Evolutionary conservation across 345 rosid species (phyloP).

Genomic region (Orychophragmus violaceus): DNA sequence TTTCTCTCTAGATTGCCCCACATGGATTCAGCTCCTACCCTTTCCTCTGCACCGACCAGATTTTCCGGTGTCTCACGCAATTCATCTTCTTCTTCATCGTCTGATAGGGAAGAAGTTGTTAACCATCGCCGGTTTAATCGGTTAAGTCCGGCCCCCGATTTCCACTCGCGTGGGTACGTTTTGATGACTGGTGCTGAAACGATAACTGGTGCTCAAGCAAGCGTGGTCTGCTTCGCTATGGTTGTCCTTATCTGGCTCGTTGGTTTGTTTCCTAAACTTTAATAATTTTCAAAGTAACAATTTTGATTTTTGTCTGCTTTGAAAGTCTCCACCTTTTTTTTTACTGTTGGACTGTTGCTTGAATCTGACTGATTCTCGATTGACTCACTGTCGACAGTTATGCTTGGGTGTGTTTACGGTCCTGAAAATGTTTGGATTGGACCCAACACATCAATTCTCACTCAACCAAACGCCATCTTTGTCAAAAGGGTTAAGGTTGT

Average conservation of each 20-base stretch:
- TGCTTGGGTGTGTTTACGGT: slow-evolving; percentile 59
- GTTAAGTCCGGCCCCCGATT: too few relatives aligned
- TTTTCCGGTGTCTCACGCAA: background rate
- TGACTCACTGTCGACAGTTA: slow-evolving; percentile 48
- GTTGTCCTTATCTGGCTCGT: slow-evolving; percentile 56
- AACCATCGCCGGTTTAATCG: too few relatives aligned
- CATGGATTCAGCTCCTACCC: slow-evolving; percentile 25
- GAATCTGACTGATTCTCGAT: too few relatives aligned
- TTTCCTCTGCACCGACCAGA: background rate
- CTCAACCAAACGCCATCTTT: slow-evolving; percentile 53
- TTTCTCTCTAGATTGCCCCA: slow-evolving; percentile 29
- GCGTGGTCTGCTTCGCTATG: slow-evolving; percentile 49
- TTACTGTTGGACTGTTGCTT: too few relatives aligned
- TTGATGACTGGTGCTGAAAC: slow-evolving; percentile 30
- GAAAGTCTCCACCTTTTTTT: too few relatives aligned
- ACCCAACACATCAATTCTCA: slow-evolving; percentile 53
- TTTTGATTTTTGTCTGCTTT: too few relatives aligned
- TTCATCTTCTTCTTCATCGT: too few relatives aligned
- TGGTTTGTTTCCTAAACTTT: slow-evolving; percentile 37
- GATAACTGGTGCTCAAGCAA: too few relatives aligned
- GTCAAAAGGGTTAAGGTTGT: slow-evolving; percentile 67
- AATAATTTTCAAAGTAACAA: too few relatives aligned
- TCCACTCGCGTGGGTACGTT: background rate
- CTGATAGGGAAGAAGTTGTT: too few relatives aligned
- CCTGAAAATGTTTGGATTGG: slow-evolving; percentile 43